phyloP scores from a whole-genome alignment of 345 rosid species.

The Turritis glabra region DNA sequence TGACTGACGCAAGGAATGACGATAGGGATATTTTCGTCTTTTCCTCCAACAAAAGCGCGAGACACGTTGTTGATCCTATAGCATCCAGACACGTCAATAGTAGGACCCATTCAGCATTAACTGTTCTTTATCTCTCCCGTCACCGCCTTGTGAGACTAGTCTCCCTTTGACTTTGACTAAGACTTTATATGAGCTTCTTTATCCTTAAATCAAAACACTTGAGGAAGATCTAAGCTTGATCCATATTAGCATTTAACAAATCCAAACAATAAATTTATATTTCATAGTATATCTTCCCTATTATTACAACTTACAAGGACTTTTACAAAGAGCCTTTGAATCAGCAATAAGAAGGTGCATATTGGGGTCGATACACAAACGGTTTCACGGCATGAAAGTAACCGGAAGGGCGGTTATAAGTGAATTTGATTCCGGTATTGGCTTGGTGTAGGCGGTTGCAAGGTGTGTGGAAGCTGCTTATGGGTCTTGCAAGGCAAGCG shows the following conservation, averaged over 20 bases:
- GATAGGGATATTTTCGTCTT: constrained; percentile 13
- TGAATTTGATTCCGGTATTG: constrained; percentile 75
- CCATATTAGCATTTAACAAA: constrained; percentile 14
- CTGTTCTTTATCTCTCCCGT: background rate
- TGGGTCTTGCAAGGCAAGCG: constrained; percentile 85
- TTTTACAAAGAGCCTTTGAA: background rate
- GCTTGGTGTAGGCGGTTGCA: constrained; percentile 67
- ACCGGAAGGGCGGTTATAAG: constrained; percentile 77
- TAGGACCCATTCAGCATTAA: constrained; percentile 7
- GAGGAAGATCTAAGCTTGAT: background rate
- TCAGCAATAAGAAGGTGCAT: constrained; percentile 63
- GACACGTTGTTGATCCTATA: constrained; percentile 32
- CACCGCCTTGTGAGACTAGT: constrained; percentile 30
- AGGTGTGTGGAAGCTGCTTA: constrained; percentile 80
- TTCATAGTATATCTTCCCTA: background rate
- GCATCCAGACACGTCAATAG: background rate
- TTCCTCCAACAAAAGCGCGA: background rate
- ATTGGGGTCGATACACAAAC: constrained; percentile 65
- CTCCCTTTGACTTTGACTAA: constrained; percentile 21
- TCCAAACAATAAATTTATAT: background rate
- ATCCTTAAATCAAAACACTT: background rate
- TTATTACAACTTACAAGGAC: constrained; percentile 7
- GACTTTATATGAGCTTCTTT: constrained; percentile 6
- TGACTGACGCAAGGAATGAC: constrained; percentile 29
- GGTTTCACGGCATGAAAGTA: constrained; percentile 69